Percentiles rank a stretch among this genome's conserved stretches.
phyloP scores from a whole-genome alignment of 306 rosid species.

The Dryas octopetala region DNA sequence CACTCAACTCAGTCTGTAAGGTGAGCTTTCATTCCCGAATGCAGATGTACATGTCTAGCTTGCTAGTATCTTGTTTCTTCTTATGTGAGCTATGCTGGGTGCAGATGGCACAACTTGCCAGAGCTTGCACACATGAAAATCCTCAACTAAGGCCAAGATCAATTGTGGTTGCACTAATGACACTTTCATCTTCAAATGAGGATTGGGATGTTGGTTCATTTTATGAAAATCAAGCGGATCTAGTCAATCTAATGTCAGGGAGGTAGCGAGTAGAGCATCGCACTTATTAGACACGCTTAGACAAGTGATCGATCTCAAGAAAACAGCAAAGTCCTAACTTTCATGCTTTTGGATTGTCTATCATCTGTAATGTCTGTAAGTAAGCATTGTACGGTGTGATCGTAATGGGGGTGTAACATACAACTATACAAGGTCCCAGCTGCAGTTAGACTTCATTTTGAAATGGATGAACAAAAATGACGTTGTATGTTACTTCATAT shows the following conservation, averaged over 20 bases:
- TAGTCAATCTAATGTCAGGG: constrained; percentile 50
- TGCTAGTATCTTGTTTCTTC: not conserved
- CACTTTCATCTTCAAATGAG: constrained; percentile 62
- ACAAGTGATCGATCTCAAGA: not conserved
- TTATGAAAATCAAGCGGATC: constrained; percentile 47
- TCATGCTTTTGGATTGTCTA: not conserved
- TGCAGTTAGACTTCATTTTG: not conserved
- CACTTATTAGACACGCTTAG: too few species aligned
- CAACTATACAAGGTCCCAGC: too few species aligned
- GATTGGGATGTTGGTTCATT: constrained; percentile 74
- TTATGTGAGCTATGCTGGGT: not conserved
- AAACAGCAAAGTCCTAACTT: not conserved
- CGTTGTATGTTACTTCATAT: not conserved
- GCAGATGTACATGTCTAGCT: not conserved
- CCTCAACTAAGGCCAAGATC: constrained; percentile 87
- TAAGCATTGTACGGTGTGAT: not conserved
- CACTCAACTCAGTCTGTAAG: constrained; percentile 55
- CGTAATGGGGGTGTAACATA: not conserved
- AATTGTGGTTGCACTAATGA: constrained; percentile 64
- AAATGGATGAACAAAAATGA: not conserved
- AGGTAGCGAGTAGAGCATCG: constrained; percentile 31
- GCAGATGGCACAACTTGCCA: constrained; percentile 69
- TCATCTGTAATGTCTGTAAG: not conserved
- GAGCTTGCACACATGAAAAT: constrained; percentile 69
- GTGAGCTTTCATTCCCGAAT: constrained; percentile 24